Evolutionary conservation across 2,329 filamentous ascomycete species (phyloP), one percentile per base, ranked within the genome.

Genomic region (Colletotrichum chrysophilum): DNA sequence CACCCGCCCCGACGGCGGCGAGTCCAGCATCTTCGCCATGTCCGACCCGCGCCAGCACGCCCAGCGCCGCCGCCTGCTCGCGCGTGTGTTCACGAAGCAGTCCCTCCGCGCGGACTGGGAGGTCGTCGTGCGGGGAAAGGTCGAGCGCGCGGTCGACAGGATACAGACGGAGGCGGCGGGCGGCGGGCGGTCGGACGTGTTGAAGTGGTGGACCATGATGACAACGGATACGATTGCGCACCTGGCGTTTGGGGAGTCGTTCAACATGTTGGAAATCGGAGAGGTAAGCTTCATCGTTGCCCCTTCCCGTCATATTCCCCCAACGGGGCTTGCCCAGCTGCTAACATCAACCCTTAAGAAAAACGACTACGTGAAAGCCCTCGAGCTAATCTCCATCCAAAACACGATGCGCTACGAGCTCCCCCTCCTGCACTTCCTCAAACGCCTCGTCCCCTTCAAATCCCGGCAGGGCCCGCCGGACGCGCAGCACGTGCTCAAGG

Each of bases 151-250:
- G 0, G 83, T 91, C 1, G 26, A 83, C 3, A 83, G 81, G 58
- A 90, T 91, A 24, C 79, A 76, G 0, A 79, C 85, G 26, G 89
- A 91, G 61, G 84, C 86, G 21, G 71, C 71, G 1, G 80, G 79
- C 0, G 84, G 86, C 0, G 82, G 76, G 0, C n/a, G 60, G 13
- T 83, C 82, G 0, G 89, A 92, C 76, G 80, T 91, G 0, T 84
- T 86, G 76, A 90, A 90, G 74, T 92, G 89, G 89, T 89, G 85
- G 81, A 80, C 87, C 6, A 90, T 89, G 74, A 86, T 91, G 84
- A 81, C 89, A 0, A 90, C 89, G 0, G 90, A 92, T 78, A 81
- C 90, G 1, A 89, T 91, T 58, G 88, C 86, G 0, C 85, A 90
- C 62, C 79, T 92, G 14, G 86, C 83, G 4, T 92, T 92, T 79